Evolutionary conservation across 1,139 yeast genomes (phyloP).

Genomic region (Suhomyces kunorum): DNA sequence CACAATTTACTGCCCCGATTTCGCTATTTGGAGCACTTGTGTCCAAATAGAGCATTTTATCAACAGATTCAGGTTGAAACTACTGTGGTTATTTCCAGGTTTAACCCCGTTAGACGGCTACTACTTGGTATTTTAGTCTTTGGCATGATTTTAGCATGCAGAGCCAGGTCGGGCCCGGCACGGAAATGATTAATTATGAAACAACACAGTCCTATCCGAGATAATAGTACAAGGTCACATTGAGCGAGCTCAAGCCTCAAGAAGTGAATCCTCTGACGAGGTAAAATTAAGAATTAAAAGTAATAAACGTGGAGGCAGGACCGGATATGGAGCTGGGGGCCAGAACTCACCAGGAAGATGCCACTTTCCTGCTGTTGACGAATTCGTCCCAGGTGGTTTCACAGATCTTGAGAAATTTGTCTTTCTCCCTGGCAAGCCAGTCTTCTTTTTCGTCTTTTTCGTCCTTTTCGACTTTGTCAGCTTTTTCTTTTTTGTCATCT

Average conservation of each 20-base stretch:
- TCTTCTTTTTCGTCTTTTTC: conserved; percentile 9
- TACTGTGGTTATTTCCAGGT: too few species aligned
- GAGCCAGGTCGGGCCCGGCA: too few species aligned
- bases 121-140: neutral
- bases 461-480: conserved; percentile 2
- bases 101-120: too few species aligned
- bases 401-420: conserved; percentile 53
- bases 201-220: neutral
- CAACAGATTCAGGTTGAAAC: too few species aligned
- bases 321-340: conserved; percentile 1
- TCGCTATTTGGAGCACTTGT: too few species aligned
- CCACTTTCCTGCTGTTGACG: conserved; percentile 14
- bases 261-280: conserved; percentile 7
- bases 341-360: conserved; percentile 2
- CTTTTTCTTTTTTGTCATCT: conserved; percentile 6
- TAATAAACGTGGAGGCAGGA: neutral
- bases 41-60: too few species aligned
- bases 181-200: neutral
- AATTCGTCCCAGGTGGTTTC: conserved; percentile 59
- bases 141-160: neutral
- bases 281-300: conserved; percentile 6
- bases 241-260: conserved; percentile 4
- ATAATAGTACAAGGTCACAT: conserved; percentile 8
- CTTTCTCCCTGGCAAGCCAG: conserved; percentile 36
- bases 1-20: too few species aligned